Base-by-base conservation (phyloP, 805 yeast species). In the Metschnikowia cerradonensis region DNA sequence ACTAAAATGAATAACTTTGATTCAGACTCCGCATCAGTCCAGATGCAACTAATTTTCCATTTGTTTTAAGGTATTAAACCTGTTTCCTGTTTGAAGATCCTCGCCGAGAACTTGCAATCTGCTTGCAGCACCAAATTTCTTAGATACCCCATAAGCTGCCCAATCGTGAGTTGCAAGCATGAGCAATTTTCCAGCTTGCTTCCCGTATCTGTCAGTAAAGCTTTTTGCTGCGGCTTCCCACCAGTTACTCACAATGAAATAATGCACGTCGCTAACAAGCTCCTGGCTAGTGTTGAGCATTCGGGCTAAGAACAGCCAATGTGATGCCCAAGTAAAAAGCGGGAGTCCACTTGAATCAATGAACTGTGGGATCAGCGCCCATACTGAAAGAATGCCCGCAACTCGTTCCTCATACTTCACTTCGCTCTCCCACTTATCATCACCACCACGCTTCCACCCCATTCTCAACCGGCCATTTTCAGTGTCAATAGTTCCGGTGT, bases 311-410 rank as follows among this genome's bases (percentile, higher is more conserved):
- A 89, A 77, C 32, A 60, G 69, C 98, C 98, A 92, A 10, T 71
- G 63, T 14, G 72, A 62, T 8, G 57, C 64, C 40, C 60, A 22
- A 78, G 71, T 52, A 77, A 68, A 8, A 73, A 64, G 17, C 79
- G 52, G 20, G 19, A 54, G 48, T 30, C 58, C 54, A 2, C 57
- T 43, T 6, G 53, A 46, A 13, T 50, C 54, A 13, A 59, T 52
- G 13, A 66, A 56, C 39, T 88, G 79, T 0, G 92, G 80, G 60
- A 91, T 78, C 1, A 84, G 90, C 1, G 89, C 74, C 79, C 86
- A 94, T 1, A 92, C 79, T 0, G 96, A 82, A 55, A 82, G 76
- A 50, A 94, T 90, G 2, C 98, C 99, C 10, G 88, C 81, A 59
- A 94, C 79, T 48, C 99, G 73, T 68, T 92, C 98, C 61, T 84